These are phyloP conservation scores for Malassezia equina DNA, from an alignment of 1,284 basidiomycete genomes.

Conservation along the genomic window DNA sequence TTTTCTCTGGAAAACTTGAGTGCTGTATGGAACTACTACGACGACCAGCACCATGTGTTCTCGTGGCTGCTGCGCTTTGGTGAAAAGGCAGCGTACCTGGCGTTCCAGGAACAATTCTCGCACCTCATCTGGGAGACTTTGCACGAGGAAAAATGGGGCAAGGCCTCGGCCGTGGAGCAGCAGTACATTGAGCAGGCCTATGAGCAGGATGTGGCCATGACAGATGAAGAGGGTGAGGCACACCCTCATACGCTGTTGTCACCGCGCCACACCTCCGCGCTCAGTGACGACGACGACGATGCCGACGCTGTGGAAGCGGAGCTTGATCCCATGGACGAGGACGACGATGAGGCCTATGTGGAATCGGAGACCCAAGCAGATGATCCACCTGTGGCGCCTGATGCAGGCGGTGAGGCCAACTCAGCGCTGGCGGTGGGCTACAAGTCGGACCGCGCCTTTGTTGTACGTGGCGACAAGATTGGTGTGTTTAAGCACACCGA, in stretches of 20 bases:
- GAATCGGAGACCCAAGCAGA: conserved; percentile 22
- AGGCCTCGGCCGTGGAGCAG: conserved; percentile 56
- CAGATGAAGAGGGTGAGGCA: conserved; percentile 17
- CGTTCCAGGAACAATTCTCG: conserved; percentile 62
- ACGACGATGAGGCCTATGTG: conserved; percentile 54
- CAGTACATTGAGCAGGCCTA: conserved; percentile 55
- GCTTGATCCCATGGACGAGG: conserved; percentile 19
- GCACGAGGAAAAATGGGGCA: conserved; percentile 66
- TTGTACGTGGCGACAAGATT: conserved; percentile 87
- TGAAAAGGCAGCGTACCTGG: conserved; percentile 56
- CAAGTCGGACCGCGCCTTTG: conserved; percentile 89
- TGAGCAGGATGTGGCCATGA: conserved; percentile 74
- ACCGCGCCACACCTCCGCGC: conserved; percentile 12
- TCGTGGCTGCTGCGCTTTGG: conserved; percentile 77
- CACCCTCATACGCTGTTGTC: conserved; percentile 9
- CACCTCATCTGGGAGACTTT: conserved; percentile 71
- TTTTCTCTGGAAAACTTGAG: conserved; percentile 51
- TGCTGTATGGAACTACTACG: conserved; percentile 68
- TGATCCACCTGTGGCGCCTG: conserved; percentile 25
- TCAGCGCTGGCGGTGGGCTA: conserved; percentile 88
- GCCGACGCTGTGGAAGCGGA: conserved; percentile 25
- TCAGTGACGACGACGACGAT: conserved; percentile 26
- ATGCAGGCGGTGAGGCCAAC: conserved; percentile 52
- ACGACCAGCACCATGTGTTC: conserved; percentile 56
- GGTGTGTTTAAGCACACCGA: conserved; percentile 85